Base-by-base conservation (phyloP, 106 monocot species). In the Apostasia shenzhenica region DNA sequence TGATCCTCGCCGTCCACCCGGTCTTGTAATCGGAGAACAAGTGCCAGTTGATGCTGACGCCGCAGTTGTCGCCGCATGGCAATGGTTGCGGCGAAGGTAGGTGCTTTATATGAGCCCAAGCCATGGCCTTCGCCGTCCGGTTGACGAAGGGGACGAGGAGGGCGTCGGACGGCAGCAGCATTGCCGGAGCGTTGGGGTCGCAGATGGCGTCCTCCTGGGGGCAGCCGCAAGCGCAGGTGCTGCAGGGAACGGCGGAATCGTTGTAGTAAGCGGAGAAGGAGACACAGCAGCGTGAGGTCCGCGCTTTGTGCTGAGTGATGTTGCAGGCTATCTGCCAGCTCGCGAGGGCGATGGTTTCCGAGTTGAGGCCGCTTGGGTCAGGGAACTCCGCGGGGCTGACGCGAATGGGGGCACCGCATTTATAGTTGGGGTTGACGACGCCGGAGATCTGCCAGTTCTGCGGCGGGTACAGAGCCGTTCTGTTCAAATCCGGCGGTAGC, bases 261-360 rank as follows among this genome's bases (percentile, higher is more conserved):
- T 93, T 93, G 87, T 85, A 99, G 85, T 76, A 99, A 37, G 93
- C 85, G 0, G 99, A 99, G 87, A 87, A 93, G 76, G 99, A 93
- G 63, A 99, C 93, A 69, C 99, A 99, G 77, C 99, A 99, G 13
- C 81, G 77, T 0, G 85, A 70, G 13, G 47, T 11, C 67, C 69
- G 78, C 8, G 64, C 8, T 55, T 83, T 85, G 0, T 87, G 85
- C 37, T 78, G 71, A 1, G 90, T 88, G 13, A 99, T 99, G 81
- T 93, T 93, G 83, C 99, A 99, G 9, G 73, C 81, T 9, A 99
- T 78, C 76, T 94, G 78, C 99, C 99, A 99, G 53, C 87, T 90
- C 7, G 90, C 92, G 7, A 99, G 68, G n/a, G 99, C 92, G 50
- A 70, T 66, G 45, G 73, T 75, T 14, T 83, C 63, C 0, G 81